A percentile compares a stretch with the other conserved stretches of the same genome.
Conservation (phyloP, 2,329 filamentous ascomycete species). For the Talaromyces islandicus region DNA sequence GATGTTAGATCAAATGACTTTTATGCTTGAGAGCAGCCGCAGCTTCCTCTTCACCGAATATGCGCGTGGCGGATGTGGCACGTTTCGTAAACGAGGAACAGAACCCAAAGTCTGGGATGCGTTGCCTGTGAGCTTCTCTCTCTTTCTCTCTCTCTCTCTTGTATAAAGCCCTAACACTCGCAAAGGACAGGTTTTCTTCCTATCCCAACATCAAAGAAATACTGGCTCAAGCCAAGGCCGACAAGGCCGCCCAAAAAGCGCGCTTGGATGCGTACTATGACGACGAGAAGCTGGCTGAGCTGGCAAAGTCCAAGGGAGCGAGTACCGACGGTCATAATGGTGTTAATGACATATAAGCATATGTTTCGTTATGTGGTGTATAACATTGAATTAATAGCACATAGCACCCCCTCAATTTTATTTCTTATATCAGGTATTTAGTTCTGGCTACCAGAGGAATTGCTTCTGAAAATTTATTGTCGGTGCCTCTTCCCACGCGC, state of each 20-base stretch:
- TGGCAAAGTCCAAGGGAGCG: slow-evolving; percentile 2
- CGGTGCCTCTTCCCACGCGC: slow-evolving; percentile 25
- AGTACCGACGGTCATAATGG: background rate
- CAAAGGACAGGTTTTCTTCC: slow-evolving; percentile 22
- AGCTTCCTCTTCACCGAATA: slow-evolving; percentile 24
- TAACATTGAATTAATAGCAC: background rate
- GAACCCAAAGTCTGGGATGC: slow-evolving; percentile 23
- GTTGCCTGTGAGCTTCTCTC: slow-evolving; percentile 16
- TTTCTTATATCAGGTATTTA: background rate
- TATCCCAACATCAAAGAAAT: slow-evolving; percentile 24
- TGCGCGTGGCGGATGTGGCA: slow-evolving; percentile 19
- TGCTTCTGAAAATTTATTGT: slow-evolving; percentile 24
- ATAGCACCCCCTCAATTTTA: background rate
- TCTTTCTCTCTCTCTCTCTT: background rate
- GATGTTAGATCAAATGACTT: slow-evolving; percentile 27
- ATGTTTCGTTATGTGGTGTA: background rate
- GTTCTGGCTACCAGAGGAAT: slow-evolving; percentile 25
- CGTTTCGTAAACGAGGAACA: slow-evolving; percentile 21
- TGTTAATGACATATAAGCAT: background rate
- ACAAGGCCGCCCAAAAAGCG: slow-evolving; percentile 17
- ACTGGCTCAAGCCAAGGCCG: slow-evolving; percentile 18
- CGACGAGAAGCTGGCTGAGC: slow-evolving; percentile 13
- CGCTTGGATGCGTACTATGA: slow-evolving; percentile 18
- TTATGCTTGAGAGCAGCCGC: slow-evolving; percentile 25
- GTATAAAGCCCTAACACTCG: background rate